These are phyloP conservation scores for Rosa multiflora DNA, from an alignment of 306 rosid genomes.

Conservation along the genomic window DNA sequence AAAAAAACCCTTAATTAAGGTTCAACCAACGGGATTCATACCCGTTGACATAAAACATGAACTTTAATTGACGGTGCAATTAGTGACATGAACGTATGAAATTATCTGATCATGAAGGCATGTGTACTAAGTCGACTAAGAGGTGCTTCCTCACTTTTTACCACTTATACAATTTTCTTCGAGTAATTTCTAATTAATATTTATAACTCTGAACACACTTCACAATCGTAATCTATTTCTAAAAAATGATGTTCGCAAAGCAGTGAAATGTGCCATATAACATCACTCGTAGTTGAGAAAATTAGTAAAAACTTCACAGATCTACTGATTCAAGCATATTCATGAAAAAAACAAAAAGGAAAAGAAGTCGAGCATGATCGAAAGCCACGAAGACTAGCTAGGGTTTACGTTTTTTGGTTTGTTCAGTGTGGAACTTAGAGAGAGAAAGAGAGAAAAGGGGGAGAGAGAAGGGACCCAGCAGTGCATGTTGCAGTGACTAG, in stretches of 20 bases:
- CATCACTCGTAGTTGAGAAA: not conserved
- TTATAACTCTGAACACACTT: too few relatives aligned
- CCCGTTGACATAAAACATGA: not conserved
- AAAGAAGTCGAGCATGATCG: not conserved
- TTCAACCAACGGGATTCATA: not conserved
- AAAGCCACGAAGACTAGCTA: not conserved
- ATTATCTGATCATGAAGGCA: not conserved
- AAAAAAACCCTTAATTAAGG: not conserved
- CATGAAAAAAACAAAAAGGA: not conserved
- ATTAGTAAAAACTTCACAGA: not conserved
- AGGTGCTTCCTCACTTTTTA: not conserved
- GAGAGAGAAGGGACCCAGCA: constrained; percentile 38
- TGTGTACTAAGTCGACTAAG: not conserved
- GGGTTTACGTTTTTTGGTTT: not conserved
- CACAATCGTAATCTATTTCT: too few relatives aligned
- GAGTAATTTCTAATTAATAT: too few relatives aligned
- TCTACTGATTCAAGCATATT: not conserved
- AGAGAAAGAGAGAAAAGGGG: not conserved
- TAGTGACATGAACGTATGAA: not conserved
- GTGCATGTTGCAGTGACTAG: constrained; percentile 44
- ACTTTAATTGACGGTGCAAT: not conserved
- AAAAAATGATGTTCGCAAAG: too few relatives aligned
- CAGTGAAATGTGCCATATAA: not conserved
- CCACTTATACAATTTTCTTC: too few relatives aligned
- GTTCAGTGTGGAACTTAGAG: not conserved